These are phyloP conservation scores for Xylaria sp. DNA, from an alignment of 2,329 filamentous ascomycete species.

Conservation along the genomic window DNA sequence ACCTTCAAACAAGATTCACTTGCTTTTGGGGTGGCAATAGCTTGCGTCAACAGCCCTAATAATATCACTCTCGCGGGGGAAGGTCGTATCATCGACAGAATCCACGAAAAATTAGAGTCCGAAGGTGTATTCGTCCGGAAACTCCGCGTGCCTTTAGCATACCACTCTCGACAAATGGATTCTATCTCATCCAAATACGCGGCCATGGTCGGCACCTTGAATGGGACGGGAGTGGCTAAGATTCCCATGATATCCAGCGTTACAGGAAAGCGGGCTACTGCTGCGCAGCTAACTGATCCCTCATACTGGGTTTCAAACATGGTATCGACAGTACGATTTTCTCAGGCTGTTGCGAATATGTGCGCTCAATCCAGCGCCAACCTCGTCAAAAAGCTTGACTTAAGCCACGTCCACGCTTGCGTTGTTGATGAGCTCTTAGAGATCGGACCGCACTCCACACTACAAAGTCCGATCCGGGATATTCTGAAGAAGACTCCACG, in stretches of 20 bases:
- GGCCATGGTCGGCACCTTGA: too few species aligned
- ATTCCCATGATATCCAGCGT: neutral
- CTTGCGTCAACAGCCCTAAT: too few species aligned
- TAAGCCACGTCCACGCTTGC: slow-evolving; percentile 29
- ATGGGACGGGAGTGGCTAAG: neutral
- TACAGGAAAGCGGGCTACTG: neutral
- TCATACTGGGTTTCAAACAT: slow-evolving; percentile 46
- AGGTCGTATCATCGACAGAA: too few species aligned
- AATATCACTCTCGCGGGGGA: too few species aligned
- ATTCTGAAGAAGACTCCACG: too few species aligned
- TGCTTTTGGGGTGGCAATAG: too few species aligned
- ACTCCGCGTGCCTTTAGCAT: too few species aligned
- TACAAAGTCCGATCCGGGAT: slow-evolving; percentile 35
- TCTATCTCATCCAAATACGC: too few species aligned
- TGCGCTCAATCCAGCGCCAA: neutral
- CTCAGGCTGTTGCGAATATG: slow-evolving; percentile 37
- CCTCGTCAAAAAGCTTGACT: slow-evolving; percentile 19
- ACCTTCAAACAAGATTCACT: too few species aligned
- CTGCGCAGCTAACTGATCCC: neutral
- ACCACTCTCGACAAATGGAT: too few species aligned
- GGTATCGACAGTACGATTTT: slow-evolving; percentile 48
- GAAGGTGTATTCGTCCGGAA: too few species aligned
- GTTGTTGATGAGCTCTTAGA: slow-evolving; percentile 37
- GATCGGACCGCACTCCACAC: slow-evolving; percentile 46
- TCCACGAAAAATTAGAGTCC: too few species aligned